phyloP scores from a whole-genome alignment of 352 stramenopile genomes.

The Phytophthora capsici region DNA sequence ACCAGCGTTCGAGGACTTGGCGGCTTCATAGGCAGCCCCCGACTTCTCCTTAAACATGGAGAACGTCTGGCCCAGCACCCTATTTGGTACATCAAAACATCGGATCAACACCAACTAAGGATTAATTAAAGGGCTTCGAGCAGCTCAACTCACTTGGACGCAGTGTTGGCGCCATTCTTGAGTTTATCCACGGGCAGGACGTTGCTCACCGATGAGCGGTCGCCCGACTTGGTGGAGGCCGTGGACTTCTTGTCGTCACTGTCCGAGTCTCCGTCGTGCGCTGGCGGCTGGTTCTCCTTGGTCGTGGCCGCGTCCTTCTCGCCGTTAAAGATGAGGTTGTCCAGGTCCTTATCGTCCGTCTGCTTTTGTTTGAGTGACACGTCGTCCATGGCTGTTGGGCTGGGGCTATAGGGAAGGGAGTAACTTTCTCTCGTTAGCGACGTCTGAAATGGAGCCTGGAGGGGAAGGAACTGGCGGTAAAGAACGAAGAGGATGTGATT shows the following conservation, averaged over 20 bases:
- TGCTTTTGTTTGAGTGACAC: conserved; percentile 66
- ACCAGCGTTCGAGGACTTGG: conserved; percentile 81
- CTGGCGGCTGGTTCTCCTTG: conserved; percentile 41
- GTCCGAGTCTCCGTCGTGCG: conserved; percentile 47
- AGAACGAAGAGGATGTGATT: conserved; percentile 16
- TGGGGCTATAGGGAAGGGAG: not conserved
- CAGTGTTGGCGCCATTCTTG: conserved; percentile 87
- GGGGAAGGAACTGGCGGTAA: conserved; percentile 23
- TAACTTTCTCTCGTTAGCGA: conserved; percentile 12
- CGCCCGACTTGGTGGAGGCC: conserved; percentile 52
- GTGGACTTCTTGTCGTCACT: conserved; percentile 44
- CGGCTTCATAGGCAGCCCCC: conserved; percentile 67
- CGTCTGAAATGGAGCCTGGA: too few relatives aligned
- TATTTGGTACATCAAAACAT: conserved; percentile 14
- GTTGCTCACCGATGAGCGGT: conserved; percentile 75
- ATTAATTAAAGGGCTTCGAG: not conserved
- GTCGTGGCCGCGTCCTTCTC: conserved; percentile 51
- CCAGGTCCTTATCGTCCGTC: conserved; percentile 75
- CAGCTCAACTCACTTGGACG: conserved; percentile 62
- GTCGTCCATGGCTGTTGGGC: conserved; percentile 46
- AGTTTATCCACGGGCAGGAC: conserved; percentile 88
- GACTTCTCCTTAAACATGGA: conserved; percentile 81
- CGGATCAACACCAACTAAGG: not conserved
- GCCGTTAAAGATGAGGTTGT: conserved; percentile 88
- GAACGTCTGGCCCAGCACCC: conserved; percentile 73